Evolutionary conservation across 1,284 basidiomycete species (phyloP), one percentile per base, ranked within the genome.

Genomic region (Naganishia cerealis): DNA sequence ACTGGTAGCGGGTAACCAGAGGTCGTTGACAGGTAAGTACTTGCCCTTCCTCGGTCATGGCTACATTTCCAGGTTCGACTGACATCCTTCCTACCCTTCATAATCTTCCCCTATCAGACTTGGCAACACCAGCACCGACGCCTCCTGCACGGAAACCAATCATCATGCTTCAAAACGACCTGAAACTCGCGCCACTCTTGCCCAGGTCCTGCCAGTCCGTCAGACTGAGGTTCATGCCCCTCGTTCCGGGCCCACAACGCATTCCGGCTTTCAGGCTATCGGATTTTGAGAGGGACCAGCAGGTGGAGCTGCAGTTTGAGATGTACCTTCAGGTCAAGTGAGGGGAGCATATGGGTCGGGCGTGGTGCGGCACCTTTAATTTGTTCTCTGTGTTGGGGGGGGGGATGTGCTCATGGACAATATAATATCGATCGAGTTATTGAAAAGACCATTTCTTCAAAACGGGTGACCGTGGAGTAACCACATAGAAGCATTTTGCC

Each of bases 151-250:
- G 18, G n/a, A 56, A 54, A 33, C 53, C 53, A 7, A 43, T 68
- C 42, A 52, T 68, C 54, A 56, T 68, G 43, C 59, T 68, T 15
- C 54, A 68, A 38, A 55, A 68, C 39, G 67, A 68, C 36, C 50
- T 68, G 9, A 42, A 50, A 9, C 54, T 68, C 2, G 54, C 67
- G 8, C 59, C 67, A 16, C 67, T 68, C 54, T 38, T 68, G n/a
- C 67, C 67, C 4, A 54, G 67, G 24, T 63, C 67, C 21, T 68
- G 67, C 40, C 67, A 68, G 42, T 55, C 67, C 50, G 58, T 59
- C 6, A 16, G 67, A n/a, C 46, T 68, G 33, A 53, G 59, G 2
- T 68, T 55, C 48, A 68, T 68, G 67, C 46, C 67, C 12, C n/a
- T 68, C 21, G 24, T 48, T 39, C 50, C 36, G 43, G 67, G 67